Base-by-base conservation (phyloP, 805 yeast species). In the Cyberlindnera meyerae region DNA sequence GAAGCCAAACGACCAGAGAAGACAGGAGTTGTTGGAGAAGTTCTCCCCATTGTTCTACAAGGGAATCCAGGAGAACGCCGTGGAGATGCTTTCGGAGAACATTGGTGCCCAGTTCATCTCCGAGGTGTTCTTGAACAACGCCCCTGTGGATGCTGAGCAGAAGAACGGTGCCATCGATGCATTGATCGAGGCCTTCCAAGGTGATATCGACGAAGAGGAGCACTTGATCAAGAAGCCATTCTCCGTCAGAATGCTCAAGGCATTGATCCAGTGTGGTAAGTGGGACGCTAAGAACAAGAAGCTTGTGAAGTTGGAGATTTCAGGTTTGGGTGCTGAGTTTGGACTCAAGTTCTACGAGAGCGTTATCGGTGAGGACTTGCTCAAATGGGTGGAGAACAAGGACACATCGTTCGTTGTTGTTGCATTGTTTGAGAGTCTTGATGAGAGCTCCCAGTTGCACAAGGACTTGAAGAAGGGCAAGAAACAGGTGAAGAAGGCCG, bases 221-320 rank as follows among this genome's bases (percentile, higher is more conserved):
- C 94, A 83, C 57, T 71, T 85, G 39, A 68, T 83, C 48, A 77
- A 73, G 49, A 76, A 75, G 54, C 83, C 93, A 34, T 83, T 80
- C 57, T 72, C 84, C 18, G 70, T 86, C 3, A 77, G 96, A 66
- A 66, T 82, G 34, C 62, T 87, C 45, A 81, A 85, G 58, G 66
- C 86, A 0, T 65, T 87, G 51, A 82, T 87, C 47, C 94, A 84
- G 61, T 90, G 89, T 43, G 89, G 89, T 51, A 85, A 79, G 55
- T 86, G 87, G 82, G 79, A 80, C 53, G 73, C 70, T 53, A 76
- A 78, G 61, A 75, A 68, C 48, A 77, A 70, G 60, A 70, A 61
- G 52, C 63, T 70, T 32, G 70, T 52, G 39, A 68, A 68, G 39
- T 48, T 70, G 29, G 69, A 64, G 11, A 62, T 60, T 43, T 68